Percentiles rank a stretch among this genome's conserved stretches.
These are phyloP conservation scores for Coprinellus micaceus DNA, from an alignment of 768 basidiomycete genomes.

Conservation along the genomic window DNA sequence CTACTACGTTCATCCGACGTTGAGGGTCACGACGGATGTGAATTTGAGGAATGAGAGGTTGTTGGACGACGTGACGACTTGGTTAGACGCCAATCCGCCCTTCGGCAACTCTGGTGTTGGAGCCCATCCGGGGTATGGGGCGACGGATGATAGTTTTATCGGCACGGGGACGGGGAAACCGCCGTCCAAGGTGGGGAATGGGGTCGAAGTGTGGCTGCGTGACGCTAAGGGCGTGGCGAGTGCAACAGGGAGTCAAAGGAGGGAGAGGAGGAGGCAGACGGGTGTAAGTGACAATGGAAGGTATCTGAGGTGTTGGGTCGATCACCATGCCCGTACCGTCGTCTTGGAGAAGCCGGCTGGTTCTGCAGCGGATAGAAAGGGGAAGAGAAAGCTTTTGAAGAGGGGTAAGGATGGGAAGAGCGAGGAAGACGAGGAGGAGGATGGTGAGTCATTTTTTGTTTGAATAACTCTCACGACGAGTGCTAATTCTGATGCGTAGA, in stretches of 20 bases:
- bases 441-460: slow-evolving; percentile 35
- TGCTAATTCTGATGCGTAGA: no score
- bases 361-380: slow-evolving; percentile 14
- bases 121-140: background rate
- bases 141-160: slow-evolving; percentile 16
- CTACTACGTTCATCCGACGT: slow-evolving; percentile 67
- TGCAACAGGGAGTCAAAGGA: slow-evolving; percentile 16
- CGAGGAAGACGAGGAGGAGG: slow-evolving; percentile 32
- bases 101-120: background rate
- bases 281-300: no score
- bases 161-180: background rate
- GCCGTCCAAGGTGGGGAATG: slow-evolving; percentile 17
- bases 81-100: slow-evolving; percentile 30
- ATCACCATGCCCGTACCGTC: slow-evolving; percentile 55
- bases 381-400: slow-evolving; percentile 20
- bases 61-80: slow-evolving; percentile 48
- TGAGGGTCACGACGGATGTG: slow-evolving; percentile 65
- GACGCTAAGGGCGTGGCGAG: slow-evolving; percentile 25
- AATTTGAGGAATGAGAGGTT: slow-evolving; percentile 53
- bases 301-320: slow-evolving; percentile 56
- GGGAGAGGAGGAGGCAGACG: slow-evolving; percentile 17
- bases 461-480: no score
- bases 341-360: slow-evolving; percentile 38
- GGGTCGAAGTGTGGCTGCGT: slow-evolving; percentile 63
- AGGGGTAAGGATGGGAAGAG: slow-evolving; percentile 7